Percentiles rank a stretch among this genome's conserved stretches.
These are phyloP conservation scores for Ziziphus jujuba DNA, from an alignment of 306 rosid species.

Conservation along the genomic window DNA sequence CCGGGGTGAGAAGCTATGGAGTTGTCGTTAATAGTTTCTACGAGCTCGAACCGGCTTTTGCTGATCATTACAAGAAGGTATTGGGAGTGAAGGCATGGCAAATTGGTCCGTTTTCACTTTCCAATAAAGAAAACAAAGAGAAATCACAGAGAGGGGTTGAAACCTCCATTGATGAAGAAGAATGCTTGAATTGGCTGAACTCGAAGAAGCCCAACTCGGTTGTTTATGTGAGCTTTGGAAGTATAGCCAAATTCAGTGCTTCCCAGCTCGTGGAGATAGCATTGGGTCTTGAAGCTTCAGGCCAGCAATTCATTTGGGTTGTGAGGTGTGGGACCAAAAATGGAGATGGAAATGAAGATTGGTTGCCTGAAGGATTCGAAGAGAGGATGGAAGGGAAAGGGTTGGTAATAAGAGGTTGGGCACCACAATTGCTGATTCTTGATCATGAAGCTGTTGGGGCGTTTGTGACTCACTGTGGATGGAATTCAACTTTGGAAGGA, in stretches of 20 bases:
- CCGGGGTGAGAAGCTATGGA: conserved; percentile 20
- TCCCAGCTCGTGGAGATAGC: conserved; percentile 39
- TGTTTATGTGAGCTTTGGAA: conserved; percentile 41
- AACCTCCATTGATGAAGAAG: conserved; percentile 22
- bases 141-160: conserved; percentile 23
- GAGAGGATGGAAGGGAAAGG: conserved; percentile 35
- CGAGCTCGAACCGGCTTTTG: conserved; percentile 35
- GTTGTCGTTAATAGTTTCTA: conserved; percentile 35
- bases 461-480: conserved; percentile 54
- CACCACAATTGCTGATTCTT: conserved; percentile 42
- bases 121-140: conserved; percentile 12
- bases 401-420: conserved; percentile 43
- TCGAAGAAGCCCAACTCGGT: conserved; percentile 29
- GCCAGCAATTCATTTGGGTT: conserved; percentile 41
- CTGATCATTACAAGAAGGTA: conserved; percentile 28
- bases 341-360: conserved; percentile 1
- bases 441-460: conserved; percentile 38
- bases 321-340: conserved; percentile 21
- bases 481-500: conserved; percentile 47
- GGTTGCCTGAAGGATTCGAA: conserved; percentile 42
- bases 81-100: conserved; percentile 34
- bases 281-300: conserved; percentile 32
- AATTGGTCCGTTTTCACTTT: conserved; percentile 36
- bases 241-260: conserved; percentile 17
- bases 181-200: conserved; percentile 38